Base-by-base conservation (phyloP, 306 rosid genomes). In the Lathyrus tuberosus region DNA sequence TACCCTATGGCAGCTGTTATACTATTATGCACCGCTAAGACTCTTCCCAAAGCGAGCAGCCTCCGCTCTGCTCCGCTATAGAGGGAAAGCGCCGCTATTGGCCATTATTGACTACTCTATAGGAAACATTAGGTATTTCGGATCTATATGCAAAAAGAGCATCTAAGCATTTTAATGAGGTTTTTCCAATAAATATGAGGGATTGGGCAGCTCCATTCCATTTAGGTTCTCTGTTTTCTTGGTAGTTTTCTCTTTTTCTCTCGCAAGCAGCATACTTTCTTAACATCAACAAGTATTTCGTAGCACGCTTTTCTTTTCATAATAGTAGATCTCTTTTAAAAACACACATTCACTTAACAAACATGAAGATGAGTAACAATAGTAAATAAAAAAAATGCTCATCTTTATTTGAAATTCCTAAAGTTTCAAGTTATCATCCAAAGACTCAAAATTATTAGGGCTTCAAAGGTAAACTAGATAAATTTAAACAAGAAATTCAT, bases 401-500 rank as follows among this genome's bases (percentile, higher is more conserved):
- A 14, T 38, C 75, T 40, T 62, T 37, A 70, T 41, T 69, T 62
- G 15, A 42, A 70, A 53, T 65, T 52, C 52, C 12, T 6, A 63
- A 8, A 54, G 54, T 17, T 16, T 30, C 48, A 41, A 20, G 31
- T 62, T 51, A 61, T 28, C 31, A 51, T 67, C 44, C 54, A 16
- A 67, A 70, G 20, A 31, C 22, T 61, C 22, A 52, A 70, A 53
- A 69, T 2, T 41, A 62, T 14, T 31, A 3, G 13, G 28, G 17
- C 61, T 18, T 48, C 14, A 69, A 52, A 51, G 9, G 60, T 35
- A 56, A 40, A 56, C 56, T 61, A 44, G 67, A 67, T 51, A 73
- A 13, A 30, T 46, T 35, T 11, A 20, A 44, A 60, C 37, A 60
- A 51, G 15, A 41, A 67, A 71, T 28, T 38, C 46, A 31, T 37